phyloP scores from a whole-genome alignment of 176 grass and related monocot genomes.

The Oryza rufipogon region DNA sequence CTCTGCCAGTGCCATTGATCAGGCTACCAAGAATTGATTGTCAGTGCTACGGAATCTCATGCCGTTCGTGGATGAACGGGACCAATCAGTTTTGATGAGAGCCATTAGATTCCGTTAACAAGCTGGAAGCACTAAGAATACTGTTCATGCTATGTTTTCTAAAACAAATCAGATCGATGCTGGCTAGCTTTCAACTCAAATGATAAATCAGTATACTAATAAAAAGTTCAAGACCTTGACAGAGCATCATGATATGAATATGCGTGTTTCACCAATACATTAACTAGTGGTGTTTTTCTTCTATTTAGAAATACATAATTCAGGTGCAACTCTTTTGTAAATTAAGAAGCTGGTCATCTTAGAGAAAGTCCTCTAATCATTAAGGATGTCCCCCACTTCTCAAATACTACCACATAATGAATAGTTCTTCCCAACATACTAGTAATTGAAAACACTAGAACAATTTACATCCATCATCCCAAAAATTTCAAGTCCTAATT shows the following conservation, averaged over 20 bases:
- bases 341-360: background rate
- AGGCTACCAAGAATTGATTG: slow-evolving; percentile 31
- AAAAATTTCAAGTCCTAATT: background rate
- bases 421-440: background rate
- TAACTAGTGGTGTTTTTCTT: background rate
- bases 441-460: background rate
- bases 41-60: slow-evolving; percentile 29
- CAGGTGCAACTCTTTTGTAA: background rate
- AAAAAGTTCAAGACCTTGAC: slow-evolving; percentile 29
- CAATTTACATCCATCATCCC: background rate
- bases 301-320: background rate
- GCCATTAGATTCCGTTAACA: slow-evolving; percentile 50
- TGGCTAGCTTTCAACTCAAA: slow-evolving; percentile 19
- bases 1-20: slow-evolving; percentile 41
- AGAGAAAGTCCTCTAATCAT: background rate
- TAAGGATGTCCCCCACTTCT: background rate
- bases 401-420: background rate
- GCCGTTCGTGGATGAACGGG: slow-evolving; percentile 44
- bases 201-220: slow-evolving; percentile 17
- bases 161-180: slow-evolving; percentile 10
- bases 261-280: slow-evolving; percentile 2
- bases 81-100: slow-evolving; percentile 37
- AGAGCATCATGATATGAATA: slow-evolving; percentile 30
- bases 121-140: slow-evolving; percentile 42
- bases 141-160: background rate